Evolutionary conservation across 805 yeast species (phyloP).

Genomic region (Pichia insulana): DNA sequence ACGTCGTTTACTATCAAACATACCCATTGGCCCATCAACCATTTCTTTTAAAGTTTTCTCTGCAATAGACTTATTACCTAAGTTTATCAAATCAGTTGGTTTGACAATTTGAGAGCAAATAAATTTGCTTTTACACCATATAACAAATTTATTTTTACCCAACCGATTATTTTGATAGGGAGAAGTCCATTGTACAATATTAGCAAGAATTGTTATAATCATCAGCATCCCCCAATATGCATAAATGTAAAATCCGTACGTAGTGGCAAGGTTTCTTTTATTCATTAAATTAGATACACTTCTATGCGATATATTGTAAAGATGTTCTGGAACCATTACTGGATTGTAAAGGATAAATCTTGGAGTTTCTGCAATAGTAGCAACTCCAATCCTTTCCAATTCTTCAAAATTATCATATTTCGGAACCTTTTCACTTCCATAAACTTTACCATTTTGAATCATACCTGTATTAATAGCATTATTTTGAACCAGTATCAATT

Average conservation of each 20-base stretch:
- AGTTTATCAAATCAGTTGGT: conserved; percentile 12
- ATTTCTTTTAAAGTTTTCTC: not conserved
- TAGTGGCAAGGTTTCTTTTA: conserved; percentile 25
- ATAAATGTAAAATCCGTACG: conserved; percentile 22
- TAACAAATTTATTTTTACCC: conserved; percentile 15
- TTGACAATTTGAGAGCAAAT: conserved; percentile 26
- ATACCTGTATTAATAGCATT: not conserved
- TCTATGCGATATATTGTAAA: conserved; percentile 21
- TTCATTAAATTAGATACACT: conserved; percentile 23
- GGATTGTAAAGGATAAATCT: conserved; percentile 20
- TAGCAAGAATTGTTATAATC: conserved; percentile 19
- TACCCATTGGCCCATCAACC: conserved; percentile 5
- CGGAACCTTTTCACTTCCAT: conserved; percentile 3
- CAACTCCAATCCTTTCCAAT: conserved; percentile 7
- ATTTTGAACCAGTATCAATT: not conserved
- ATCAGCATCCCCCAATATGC: conserved; percentile 28
- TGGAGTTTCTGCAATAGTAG: conserved; percentile 3
- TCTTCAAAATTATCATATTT: conserved; percentile 3
- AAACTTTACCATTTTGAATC: conserved; percentile 5
- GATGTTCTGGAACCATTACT: conserved; percentile 17
- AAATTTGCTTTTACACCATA: conserved; percentile 28
- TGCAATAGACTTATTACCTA: not conserved
- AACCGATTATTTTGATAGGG: conserved; percentile 23
- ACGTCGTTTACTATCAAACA: conserved; percentile 5
- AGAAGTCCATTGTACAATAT: conserved; percentile 29